Conservation (phyloP, 306 rosid species). For the Quercus parvula region DNA sequence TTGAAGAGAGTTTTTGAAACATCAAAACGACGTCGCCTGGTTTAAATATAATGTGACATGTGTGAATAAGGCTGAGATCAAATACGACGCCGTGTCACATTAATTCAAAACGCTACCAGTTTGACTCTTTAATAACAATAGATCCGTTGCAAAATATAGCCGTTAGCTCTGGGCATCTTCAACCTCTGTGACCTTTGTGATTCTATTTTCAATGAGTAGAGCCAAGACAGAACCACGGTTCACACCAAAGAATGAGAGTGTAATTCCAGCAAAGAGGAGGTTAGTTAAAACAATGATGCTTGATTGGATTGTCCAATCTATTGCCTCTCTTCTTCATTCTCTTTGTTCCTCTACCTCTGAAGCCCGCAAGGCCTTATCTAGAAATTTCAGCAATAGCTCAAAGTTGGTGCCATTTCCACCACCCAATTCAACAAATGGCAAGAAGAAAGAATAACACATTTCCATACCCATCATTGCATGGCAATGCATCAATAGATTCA, state of each 20-base stretch:
- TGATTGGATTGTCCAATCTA: background rate
- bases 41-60: no score
- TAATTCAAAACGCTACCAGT: no score
- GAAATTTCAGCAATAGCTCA: background rate
- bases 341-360: background rate
- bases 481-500: background rate
- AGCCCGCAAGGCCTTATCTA: background rate
- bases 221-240: background rate
- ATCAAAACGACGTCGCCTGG: no score
- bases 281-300: constrained; percentile 19
- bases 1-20: no score
- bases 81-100: no score
- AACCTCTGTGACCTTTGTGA: no score
- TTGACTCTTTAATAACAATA: no score
- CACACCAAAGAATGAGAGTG: constrained; percentile 10
- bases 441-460: background rate
- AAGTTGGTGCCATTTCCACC: background rate
- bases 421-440: background rate
- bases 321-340: background rate
- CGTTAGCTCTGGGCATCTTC: no score
- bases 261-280: constrained; percentile 15
- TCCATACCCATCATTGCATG: background rate
- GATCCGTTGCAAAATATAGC: no score
- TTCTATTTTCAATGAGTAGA: background rate
- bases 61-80: no score